Conservation (phyloP, 768 basidiomycete species). For the Lactarius deliciosus region DNA sequence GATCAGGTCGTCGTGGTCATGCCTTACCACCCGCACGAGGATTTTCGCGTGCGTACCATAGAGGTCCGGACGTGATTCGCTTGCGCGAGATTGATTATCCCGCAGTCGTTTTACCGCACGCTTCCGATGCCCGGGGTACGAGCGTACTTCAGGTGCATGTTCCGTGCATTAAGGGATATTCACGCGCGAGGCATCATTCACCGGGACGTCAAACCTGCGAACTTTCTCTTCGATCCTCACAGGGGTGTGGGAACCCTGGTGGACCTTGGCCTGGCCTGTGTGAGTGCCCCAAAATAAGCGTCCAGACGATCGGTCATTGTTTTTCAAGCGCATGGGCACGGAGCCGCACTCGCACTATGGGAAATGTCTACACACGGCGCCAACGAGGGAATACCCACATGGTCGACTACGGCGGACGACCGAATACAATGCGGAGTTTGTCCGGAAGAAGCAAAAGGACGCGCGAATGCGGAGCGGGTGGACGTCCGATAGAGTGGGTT, state of each 20-base stretch:
- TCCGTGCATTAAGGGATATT: slow-evolving; percentile 86
- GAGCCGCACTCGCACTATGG: slow-evolving; percentile 49
- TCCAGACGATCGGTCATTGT: not conserved
- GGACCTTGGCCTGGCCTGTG: slow-evolving; percentile 95
- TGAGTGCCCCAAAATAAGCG: slow-evolving; percentile 39
- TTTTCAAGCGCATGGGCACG: slow-evolving; percentile 45
- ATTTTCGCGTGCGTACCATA: slow-evolving; percentile 77
- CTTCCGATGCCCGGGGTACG: slow-evolving; percentile 78
- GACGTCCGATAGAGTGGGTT: slow-evolving; percentile 72
- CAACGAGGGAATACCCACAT: slow-evolving; percentile 63
- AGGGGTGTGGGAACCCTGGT: slow-evolving; percentile 83
- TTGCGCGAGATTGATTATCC: slow-evolving; percentile 23
- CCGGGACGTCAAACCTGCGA: slow-evolving; percentile 97
- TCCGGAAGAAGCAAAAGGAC: slow-evolving; percentile 60
- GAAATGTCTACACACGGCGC: slow-evolving; percentile 75
- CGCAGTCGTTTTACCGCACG: slow-evolving; percentile 73
- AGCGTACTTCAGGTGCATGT: slow-evolving; percentile 85
- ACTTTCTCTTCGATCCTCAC: slow-evolving; percentile 89
- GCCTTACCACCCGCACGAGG: slow-evolving; percentile 90
- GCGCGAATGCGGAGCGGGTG: slow-evolving; percentile 53
- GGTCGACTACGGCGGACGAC: slow-evolving; percentile 51
- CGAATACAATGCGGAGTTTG: slow-evolving; percentile 47
- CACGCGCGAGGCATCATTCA: slow-evolving; percentile 88
- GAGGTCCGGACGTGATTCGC: not conserved
- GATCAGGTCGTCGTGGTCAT: slow-evolving; percentile 95